These are phyloP conservation scores for Apium graveolens DNA, from an alignment of 129 eudicot genomes.

Conservation along the genomic window DNA sequence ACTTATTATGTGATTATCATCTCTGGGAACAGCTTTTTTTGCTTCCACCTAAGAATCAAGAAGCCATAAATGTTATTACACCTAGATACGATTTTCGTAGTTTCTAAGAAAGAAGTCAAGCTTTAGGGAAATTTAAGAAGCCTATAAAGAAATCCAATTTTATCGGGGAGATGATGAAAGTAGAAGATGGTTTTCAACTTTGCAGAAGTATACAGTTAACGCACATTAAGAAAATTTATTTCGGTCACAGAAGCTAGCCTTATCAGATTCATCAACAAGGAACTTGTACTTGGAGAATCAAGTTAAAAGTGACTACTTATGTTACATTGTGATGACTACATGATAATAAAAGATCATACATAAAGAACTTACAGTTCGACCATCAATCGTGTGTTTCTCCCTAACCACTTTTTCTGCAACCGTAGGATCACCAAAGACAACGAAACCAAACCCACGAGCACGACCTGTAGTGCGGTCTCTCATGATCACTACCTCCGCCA, in stretches of 20 bases:
- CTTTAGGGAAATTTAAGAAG: neutral
- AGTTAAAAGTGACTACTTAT: neutral
- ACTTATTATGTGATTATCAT: constrained; percentile 57
- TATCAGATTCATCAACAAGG: neutral
- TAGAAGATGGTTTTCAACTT: neutral
- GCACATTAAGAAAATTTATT: neutral
- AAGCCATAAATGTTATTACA: neutral
- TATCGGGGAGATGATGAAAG: neutral
- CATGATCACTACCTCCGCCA: constrained; percentile 78
- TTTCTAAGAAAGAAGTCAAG: neutral
- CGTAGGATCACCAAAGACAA: constrained; percentile 65
- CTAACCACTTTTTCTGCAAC: constrained; percentile 69
- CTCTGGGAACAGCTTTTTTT: constrained; percentile 93
- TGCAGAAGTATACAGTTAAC: neutral
- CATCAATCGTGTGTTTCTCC: constrained; percentile 81
- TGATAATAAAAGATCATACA: neutral
- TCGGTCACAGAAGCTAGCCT: neutral
- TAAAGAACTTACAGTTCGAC: constrained; percentile 59
- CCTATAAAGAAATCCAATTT: neutral
- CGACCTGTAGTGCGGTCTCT: constrained; percentile 77
- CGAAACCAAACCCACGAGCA: constrained; percentile 83
- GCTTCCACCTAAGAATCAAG: constrained; percentile 68
- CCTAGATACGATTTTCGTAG: neutral
- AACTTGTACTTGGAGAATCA: neutral
- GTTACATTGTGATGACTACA: constrained; percentile 14